Percentiles rank a stretch among this genome's conserved stretches.
Conservation (phyloP, 495 filamentous ascomycete genomes). For the Bombardia bombarda region DNA sequence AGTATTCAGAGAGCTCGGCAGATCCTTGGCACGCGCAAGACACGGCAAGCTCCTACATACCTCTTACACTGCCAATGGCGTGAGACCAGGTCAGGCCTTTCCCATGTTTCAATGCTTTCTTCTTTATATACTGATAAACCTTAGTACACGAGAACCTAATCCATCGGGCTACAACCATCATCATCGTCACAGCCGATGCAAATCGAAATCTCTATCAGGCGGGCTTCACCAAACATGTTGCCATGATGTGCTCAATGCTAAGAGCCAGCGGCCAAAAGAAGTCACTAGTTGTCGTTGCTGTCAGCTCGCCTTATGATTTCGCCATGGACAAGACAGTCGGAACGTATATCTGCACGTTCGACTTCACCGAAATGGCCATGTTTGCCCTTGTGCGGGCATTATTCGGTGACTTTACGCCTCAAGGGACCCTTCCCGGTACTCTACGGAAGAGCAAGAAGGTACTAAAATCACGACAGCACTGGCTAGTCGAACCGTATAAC, state of each 20-base stretch:
- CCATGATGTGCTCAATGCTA: conserved; percentile 75
- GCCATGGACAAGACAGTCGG: conserved; percentile 82
- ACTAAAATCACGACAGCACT: conserved; percentile 73
- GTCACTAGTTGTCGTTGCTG: conserved; percentile 76
- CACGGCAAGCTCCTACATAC: conserved; percentile 80
- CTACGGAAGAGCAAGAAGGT: conserved; percentile 76
- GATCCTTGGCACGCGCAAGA: conserved; percentile 70
- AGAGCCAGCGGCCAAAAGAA: conserved; percentile 52
- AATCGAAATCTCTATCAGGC: conserved; percentile 86
- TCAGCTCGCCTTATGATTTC: conserved; percentile 90
- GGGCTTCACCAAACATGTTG: conserved; percentile 85
- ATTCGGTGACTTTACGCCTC: conserved; percentile 67
- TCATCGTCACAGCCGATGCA: conserved; percentile 83
- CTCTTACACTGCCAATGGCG: conserved; percentile 83
- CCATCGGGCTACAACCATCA: conserved; percentile 73
- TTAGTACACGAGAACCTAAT: conserved; percentile 80
- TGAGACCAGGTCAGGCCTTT: conserved; percentile 50
- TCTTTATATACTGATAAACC: conserved; percentile 1
- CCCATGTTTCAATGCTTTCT: background rate
- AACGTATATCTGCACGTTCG: conserved; percentile 88
- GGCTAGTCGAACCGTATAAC: conserved; percentile 82
- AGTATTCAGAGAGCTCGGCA: conserved; percentile 76
- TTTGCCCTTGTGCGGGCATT: conserved; percentile 72
- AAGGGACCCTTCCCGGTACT: conserved; percentile 69
- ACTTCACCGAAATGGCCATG: conserved; percentile 87